Conservation (phyloP, 1,139 yeast genomes). For the Candida sp. region DNA sequence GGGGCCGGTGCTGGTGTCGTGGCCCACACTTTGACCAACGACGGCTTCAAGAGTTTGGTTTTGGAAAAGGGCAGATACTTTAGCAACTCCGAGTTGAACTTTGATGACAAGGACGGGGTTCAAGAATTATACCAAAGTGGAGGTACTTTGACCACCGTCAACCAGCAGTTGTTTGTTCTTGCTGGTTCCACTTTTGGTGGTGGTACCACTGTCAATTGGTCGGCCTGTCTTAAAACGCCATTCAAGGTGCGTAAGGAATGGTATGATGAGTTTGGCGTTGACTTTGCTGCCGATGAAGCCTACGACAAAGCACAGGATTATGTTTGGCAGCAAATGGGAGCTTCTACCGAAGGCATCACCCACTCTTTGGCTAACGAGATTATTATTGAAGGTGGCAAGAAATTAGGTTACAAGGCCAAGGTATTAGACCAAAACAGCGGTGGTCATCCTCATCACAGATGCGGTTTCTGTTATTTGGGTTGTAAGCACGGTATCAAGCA, state of each 20-base stretch:
- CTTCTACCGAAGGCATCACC: slow-evolving; percentile 38
- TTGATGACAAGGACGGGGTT: slow-evolving; percentile 44
- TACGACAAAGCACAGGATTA: slow-evolving; percentile 53
- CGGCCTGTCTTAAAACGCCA: slow-evolving; percentile 58
- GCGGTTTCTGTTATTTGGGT: slow-evolving; percentile 60
- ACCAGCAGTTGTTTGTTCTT: slow-evolving; percentile 42
- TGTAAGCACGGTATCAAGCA: slow-evolving; percentile 58
- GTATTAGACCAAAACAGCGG: slow-evolving; percentile 57
- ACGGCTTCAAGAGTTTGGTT: slow-evolving; percentile 51
- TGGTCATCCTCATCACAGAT: slow-evolving; percentile 45
- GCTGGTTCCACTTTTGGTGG: slow-evolving; percentile 68
- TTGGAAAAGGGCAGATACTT: slow-evolving; percentile 58
- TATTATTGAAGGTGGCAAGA: slow-evolving; percentile 48
- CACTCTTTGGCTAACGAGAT: slow-evolving; percentile 54
- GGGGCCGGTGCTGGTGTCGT: slow-evolving; percentile 66
- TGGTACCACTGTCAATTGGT: slow-evolving; percentile 66
- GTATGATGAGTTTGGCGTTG: slow-evolving; percentile 52
- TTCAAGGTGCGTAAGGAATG: slow-evolving; percentile 59
- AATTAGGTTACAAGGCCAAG: slow-evolving; percentile 48
- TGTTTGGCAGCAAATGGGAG: slow-evolving; percentile 58
- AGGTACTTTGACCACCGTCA: slow-evolving; percentile 38
- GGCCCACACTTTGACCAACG: slow-evolving; percentile 51
- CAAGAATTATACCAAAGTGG: slow-evolving; percentile 42
- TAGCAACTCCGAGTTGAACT: slow-evolving; percentile 36
- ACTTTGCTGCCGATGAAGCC: slow-evolving; percentile 49